These are phyloP conservation scores for Tetracladium marchalianum DNA, from an alignment of 495 filamentous ascomycete genomes.

Conservation along the genomic window DNA sequence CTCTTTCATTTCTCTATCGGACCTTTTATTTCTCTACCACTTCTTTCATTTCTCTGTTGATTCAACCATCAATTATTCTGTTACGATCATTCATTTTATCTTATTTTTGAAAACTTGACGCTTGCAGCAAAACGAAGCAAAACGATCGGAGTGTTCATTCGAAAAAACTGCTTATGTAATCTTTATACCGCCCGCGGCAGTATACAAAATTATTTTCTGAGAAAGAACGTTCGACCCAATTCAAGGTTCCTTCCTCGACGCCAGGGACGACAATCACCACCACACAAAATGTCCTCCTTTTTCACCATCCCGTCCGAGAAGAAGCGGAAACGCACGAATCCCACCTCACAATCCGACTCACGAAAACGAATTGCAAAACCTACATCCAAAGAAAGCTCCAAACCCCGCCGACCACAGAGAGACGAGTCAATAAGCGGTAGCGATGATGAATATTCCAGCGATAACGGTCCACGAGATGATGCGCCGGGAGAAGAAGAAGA, in stretches of 20 bases:
- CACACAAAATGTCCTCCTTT: constrained; percentile 63
- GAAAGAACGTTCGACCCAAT: background rate
- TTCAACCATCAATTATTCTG: too few relatives aligned
- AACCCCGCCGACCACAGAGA: constrained; percentile 32
- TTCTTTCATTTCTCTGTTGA: too few relatives aligned
- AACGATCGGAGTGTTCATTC: too few relatives aligned
- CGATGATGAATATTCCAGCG: constrained; percentile 51
- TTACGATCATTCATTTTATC: too few relatives aligned
- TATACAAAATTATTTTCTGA: constrained; percentile 11
- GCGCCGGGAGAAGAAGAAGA: constrained; percentile 23
- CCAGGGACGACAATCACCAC: constrained; percentile 4
- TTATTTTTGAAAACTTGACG: too few relatives aligned
- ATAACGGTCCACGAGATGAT: constrained; percentile 26
- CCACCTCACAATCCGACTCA: constrained; percentile 29
- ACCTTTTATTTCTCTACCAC: too few relatives aligned
- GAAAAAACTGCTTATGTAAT: too few relatives aligned
- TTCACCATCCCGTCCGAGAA: constrained; percentile 69
- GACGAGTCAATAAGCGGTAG: constrained; percentile 74
- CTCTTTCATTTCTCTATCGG: too few relatives aligned
- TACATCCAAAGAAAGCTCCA: constrained; percentile 31
- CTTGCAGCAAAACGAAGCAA: too few relatives aligned
- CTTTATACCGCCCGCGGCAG: background rate
- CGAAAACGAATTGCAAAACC: constrained; percentile 31
- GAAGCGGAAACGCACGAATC: constrained; percentile 65
- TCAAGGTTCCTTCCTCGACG: constrained; percentile 7